Percentiles rank a stretch among this genome's conserved stretches.
These are phyloP conservation scores for Aureobasidium melanogenum DNA, from an alignment of 2,329 filamentous ascomycete genomes.

Conservation along the genomic window DNA sequence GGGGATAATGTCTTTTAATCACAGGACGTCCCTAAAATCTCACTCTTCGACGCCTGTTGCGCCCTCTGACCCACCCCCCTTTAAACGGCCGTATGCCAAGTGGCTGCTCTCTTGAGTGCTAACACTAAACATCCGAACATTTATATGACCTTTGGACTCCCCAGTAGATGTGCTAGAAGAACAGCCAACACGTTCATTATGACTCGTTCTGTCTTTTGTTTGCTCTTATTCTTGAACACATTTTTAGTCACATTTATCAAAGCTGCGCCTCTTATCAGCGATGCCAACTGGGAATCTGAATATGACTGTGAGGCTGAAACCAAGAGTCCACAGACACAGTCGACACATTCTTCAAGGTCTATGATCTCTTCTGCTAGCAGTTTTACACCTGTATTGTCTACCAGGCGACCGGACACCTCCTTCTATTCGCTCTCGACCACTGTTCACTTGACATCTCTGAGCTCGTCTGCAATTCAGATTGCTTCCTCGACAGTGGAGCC, in stretches of 20 bases:
- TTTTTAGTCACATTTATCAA: neutral
- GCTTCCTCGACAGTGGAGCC: slow-evolving; percentile 15
- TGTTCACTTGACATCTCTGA: slow-evolving; percentile 19
- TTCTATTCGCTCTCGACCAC: slow-evolving; percentile 10
- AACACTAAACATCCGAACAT: neutral
- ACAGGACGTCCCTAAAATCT: neutral
- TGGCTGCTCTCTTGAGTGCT: neutral
- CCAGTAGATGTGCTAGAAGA: neutral
- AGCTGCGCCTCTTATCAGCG: neutral
- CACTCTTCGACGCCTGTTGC: neutral
- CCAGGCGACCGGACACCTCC: neutral
- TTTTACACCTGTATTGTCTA: slow-evolving; percentile 1
- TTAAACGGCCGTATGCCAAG: neutral
- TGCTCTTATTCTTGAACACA: neutral
- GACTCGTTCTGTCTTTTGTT: neutral
- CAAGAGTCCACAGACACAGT: neutral
- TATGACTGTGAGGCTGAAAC: neutral
- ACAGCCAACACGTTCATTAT: neutral
- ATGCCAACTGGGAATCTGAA: neutral
- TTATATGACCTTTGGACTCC: neutral
- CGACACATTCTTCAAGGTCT: neutral
- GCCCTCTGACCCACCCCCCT: slow-evolving; percentile 6
- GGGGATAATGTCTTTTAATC: neutral
- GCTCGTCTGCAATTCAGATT: slow-evolving; percentile 23
- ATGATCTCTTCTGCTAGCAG: neutral